phyloP scores from a whole-genome alignment of 1,139 yeast genomes.

The Kurtzmaniella natalensis region DNA sequence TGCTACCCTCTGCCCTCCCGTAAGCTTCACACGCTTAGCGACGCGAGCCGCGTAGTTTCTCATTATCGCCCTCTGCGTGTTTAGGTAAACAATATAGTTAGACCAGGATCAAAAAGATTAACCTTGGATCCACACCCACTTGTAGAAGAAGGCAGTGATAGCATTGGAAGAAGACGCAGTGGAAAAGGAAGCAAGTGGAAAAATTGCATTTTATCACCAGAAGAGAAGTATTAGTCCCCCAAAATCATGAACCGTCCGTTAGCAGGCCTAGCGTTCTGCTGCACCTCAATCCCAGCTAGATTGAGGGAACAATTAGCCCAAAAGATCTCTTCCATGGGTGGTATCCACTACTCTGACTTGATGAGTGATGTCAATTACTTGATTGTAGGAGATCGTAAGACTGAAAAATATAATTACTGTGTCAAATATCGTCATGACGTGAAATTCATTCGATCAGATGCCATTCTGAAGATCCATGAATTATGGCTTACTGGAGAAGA shows the following conservation, averaged over 20 bases:
- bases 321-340: conserved; percentile 59
- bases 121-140: too few species aligned
- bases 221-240: too few species aligned
- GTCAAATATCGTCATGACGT: conserved; percentile 58
- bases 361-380: conserved; percentile 65
- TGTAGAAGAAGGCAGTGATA: too few species aligned
- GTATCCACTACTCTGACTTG: conserved; percentile 53
- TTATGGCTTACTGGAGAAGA: conserved; percentile 55
- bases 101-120: too few species aligned
- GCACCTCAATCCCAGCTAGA: conserved; percentile 33
- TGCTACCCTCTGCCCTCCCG: too few species aligned
- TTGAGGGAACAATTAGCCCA: conserved; percentile 29
- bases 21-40: too few species aligned
- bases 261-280: conserved; percentile 35
- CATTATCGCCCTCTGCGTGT: too few species aligned
- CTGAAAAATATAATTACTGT: conserved; percentile 67
- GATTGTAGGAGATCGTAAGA: conserved; percentile 61
- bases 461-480: conserved; percentile 41
- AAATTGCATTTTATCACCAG: too few species aligned
- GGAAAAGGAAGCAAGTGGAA: too few species aligned
- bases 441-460: conserved; percentile 45
- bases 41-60: too few species aligned
- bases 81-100: too few species aligned
- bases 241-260: conserved; percentile 21
- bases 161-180: too few species aligned